phyloP scores from a whole-genome alignment of 371 early-diverging fungal genomes.

The Phascolomyces articulosus region DNA sequence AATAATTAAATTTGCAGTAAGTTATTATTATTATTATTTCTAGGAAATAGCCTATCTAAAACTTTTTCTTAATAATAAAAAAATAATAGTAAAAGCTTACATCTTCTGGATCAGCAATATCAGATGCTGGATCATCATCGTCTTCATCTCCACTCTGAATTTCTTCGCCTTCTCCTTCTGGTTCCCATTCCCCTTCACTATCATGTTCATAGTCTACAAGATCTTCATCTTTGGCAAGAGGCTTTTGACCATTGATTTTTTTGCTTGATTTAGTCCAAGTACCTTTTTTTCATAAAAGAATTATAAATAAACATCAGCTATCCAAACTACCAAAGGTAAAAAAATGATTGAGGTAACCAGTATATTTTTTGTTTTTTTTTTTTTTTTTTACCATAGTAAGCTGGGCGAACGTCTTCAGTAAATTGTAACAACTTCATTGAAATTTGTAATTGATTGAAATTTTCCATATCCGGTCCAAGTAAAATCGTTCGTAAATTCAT shows the following conservation, averaged over 20 bases:
- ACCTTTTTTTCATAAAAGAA: constrained; percentile 39
- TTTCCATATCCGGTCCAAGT: constrained; percentile 15
- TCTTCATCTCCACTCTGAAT: constrained; percentile 80
- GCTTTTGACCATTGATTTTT: constrained; percentile 58
- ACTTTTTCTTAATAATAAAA: not conserved
- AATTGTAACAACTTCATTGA: constrained; percentile 78
- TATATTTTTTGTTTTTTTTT: not conserved
- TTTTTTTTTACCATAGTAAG: constrained; percentile 69
- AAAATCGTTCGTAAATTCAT: constrained; percentile 23
- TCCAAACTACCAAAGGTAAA: no score
- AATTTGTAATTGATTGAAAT: constrained; percentile 14
- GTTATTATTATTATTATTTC: no score
- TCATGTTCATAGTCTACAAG: constrained; percentile 84
- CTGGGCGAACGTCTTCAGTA: constrained; percentile 73
- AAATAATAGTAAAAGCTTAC: constrained; percentile 22
- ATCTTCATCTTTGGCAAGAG: constrained; percentile 65
- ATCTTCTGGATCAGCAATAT: constrained; percentile 50
- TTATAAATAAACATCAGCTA: no score
- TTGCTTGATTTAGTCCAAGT: constrained; percentile 76
- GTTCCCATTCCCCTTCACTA: constrained; percentile 92
- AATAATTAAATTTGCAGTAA: not conserved
- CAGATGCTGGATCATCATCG: constrained; percentile 52
- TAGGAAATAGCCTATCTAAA: no score
- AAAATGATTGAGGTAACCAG: not conserved
- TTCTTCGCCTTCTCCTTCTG: constrained; percentile 90